A percentile compares a stretch with the other conserved stretches of the same genome.
These are phyloP conservation scores for Clonostachys byssicola DNA, from an alignment of 2,329 filamentous ascomycete species.

Conservation along the genomic window DNA sequence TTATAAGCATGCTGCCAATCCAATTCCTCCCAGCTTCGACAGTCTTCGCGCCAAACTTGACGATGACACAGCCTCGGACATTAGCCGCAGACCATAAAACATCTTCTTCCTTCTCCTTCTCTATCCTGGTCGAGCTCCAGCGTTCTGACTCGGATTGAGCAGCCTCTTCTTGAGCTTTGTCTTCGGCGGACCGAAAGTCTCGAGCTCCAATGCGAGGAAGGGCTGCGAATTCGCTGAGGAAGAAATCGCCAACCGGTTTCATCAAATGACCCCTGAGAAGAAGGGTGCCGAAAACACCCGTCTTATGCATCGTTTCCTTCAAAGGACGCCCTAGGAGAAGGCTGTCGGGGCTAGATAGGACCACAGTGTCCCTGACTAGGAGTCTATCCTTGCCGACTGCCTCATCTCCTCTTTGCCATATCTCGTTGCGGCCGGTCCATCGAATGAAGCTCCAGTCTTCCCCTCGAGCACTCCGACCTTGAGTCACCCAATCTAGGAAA, in stretches of 20 bases:
- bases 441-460: slow-evolving; percentile 82
- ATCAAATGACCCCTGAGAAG: slow-evolving; percentile 74
- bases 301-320: slow-evolving; percentile 64
- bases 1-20: slow-evolving; percentile 70
- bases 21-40: slow-evolving; percentile 80
- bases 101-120: slow-evolving; percentile 52
- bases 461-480: slow-evolving; percentile 77
- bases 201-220: slow-evolving; percentile 79
- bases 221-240: slow-evolving; percentile 72
- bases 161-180: slow-evolving; percentile 29
- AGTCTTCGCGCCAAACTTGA: slow-evolving; percentile 83
- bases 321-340: slow-evolving; percentile 33
- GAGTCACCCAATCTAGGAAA: slow-evolving; percentile 90
- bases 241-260: slow-evolving; percentile 63
- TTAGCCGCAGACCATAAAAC: slow-evolving; percentile 80
- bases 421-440: slow-evolving; percentile 84
- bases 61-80: slow-evolving; percentile 77
- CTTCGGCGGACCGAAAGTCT: slow-evolving; percentile 62
- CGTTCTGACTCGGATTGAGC: slow-evolving; percentile 34
- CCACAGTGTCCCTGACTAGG: slow-evolving; percentile 79
- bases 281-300: slow-evolving; percentile 79
- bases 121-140: slow-evolving; percentile 53
- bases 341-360: slow-evolving; percentile 57
- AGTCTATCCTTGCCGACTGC: slow-evolving; percentile 46
- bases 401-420: slow-evolving; percentile 51